phyloP scores from a whole-genome alignment of 306 rosid species.

The Rubus idaeus region DNA sequence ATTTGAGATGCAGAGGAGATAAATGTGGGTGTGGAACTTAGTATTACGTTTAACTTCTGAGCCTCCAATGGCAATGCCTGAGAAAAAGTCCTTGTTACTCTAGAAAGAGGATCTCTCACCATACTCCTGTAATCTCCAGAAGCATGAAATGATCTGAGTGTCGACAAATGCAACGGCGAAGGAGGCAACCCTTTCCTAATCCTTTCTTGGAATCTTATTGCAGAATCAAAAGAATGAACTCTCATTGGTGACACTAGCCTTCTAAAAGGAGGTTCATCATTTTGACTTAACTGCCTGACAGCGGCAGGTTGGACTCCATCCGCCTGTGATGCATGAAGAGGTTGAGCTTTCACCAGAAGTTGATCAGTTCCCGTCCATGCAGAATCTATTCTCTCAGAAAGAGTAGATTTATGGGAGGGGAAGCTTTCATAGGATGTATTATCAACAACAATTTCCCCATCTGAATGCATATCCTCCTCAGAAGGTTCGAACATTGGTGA shows the following conservation, averaged over 20 bases:
- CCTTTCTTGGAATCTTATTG: conserved; percentile 63
- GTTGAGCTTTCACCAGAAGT: conserved; percentile 35
- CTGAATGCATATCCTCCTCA: conserved; percentile 48
- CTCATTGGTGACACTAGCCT: conserved; percentile 55
- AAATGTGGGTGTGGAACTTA: conserved; percentile 58
- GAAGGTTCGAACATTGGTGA: conserved; percentile 27
- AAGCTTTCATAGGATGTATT: conserved; percentile 31
- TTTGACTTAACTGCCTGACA: conserved; percentile 30
- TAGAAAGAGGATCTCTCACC: conserved; percentile 81
- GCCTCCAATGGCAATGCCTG: conserved; percentile 68
- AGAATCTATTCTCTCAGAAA: conserved; percentile 90
- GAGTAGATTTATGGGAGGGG: conserved; percentile 55
- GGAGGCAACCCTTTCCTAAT: conserved; percentile 52
- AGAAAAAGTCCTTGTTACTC: conserved; percentile 41
- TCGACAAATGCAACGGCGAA: conserved; percentile 52
- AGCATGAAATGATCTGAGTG: conserved; percentile 78
- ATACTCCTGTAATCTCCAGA: conserved; percentile 77
- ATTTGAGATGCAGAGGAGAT: conserved; percentile 61
- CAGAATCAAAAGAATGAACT: conserved; percentile 93
- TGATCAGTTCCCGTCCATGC: conserved; percentile 93
- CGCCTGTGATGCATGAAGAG: conserved; percentile 23
- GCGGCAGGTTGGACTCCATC: conserved; percentile 41
- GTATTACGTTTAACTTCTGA: conserved; percentile 56
- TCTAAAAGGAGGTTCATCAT: conserved; percentile 47
- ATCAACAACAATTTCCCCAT: conserved; percentile 37